Evolutionary conservation across 805 yeast species (phyloP).

Genomic region (Candida golubevii): DNA sequence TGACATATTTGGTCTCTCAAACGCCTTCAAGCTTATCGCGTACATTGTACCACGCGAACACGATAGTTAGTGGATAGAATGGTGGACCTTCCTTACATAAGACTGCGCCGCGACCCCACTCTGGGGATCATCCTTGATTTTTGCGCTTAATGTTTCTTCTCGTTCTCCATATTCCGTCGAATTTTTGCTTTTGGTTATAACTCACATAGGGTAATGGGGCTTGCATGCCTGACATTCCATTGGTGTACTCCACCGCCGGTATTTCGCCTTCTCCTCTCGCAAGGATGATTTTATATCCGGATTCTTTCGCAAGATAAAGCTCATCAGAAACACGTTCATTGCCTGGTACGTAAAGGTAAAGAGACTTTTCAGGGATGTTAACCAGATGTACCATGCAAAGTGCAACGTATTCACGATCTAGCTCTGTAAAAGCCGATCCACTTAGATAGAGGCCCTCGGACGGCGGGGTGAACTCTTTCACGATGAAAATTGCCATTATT

Average conservation of each 20-base stretch:
- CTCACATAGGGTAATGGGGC: constrained; percentile 18
- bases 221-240: constrained; percentile 2
- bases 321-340: constrained; percentile 12
- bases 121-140: constrained; percentile 8
- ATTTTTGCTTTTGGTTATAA: constrained; percentile 33
- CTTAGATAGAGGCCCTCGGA: background rate
- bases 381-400: constrained; percentile 67
- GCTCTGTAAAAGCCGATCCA: constrained; percentile 2
- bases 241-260: constrained; percentile 51
- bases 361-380: constrained; percentile 28
- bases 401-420: constrained; percentile 36
- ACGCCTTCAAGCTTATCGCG: too few species aligned
- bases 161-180: constrained; percentile 56
- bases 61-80: too few species aligned
- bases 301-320: constrained; percentile 3
- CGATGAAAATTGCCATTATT: constrained; percentile 11
- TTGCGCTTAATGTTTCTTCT: constrained; percentile 28
- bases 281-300: constrained; percentile 36
- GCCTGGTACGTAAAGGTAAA: constrained; percentile 58
- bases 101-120: too few species aligned
- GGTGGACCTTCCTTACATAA: too few species aligned
- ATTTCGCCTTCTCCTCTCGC: constrained; percentile 63
- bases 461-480: background rate
- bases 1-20: too few species aligned
- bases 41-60: too few species aligned